phyloP scores from a whole-genome alignment of 140 eudicot genomes.

The Senecio squalidus region DNA sequence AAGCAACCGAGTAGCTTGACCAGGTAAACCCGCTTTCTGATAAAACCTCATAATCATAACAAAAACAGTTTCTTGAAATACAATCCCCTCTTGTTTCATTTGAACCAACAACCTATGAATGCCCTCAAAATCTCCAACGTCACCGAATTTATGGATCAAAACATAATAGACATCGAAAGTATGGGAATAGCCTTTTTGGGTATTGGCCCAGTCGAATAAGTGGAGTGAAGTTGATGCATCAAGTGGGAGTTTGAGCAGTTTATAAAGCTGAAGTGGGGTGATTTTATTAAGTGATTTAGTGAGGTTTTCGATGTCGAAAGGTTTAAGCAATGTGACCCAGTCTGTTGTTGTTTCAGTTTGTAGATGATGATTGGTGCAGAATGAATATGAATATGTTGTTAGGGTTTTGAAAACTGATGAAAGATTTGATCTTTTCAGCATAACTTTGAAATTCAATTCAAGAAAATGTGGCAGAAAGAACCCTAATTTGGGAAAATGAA shows the following conservation, averaged over 20 bases:
- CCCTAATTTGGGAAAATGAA: slow-evolving; percentile 21
- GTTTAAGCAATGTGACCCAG: slow-evolving; percentile 74
- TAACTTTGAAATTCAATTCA: slow-evolving; percentile 16
- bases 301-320: slow-evolving; percentile 74
- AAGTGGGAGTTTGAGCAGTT: slow-evolving; percentile 65
- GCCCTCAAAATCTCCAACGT: slow-evolving; percentile 48
- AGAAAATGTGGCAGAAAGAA: slow-evolving; percentile 15
- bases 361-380: slow-evolving; percentile 22
- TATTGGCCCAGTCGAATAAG: slow-evolving; percentile 59
- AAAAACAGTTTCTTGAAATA: slow-evolving; percentile 64
- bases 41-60: slow-evolving; percentile 70
- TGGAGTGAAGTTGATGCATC: slow-evolving; percentile 77
- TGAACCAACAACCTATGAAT: slow-evolving; percentile 62
- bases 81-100: slow-evolving; percentile 75
- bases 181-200: slow-evolving; percentile 72
- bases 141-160: slow-evolving; percentile 64
- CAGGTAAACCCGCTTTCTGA: slow-evolving; percentile 83
- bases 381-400: slow-evolving; percentile 12
- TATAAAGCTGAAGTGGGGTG: slow-evolving; percentile 67
- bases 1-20: slow-evolving; percentile 80
- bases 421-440: slow-evolving; percentile 47
- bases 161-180: slow-evolving; percentile 80
- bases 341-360: slow-evolving; percentile 66
- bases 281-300: slow-evolving; percentile 49
- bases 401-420: slow-evolving; percentile 18